Conservation (phyloP, 2,329 filamentous ascomycete species). For the Diplodia intermedia region DNA sequence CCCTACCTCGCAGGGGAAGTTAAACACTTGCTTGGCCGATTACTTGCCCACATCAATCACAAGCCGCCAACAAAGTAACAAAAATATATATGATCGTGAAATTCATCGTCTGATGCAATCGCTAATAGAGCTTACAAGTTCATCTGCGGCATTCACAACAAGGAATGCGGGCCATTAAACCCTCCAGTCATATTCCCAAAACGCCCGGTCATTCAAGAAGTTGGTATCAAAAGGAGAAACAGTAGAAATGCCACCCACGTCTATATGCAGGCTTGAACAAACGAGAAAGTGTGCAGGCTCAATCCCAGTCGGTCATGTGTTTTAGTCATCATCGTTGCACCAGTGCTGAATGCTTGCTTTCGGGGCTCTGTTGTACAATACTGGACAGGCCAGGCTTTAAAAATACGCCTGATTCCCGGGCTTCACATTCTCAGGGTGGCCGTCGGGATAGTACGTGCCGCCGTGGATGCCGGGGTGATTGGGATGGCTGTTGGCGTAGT, state of each 20-base stretch:
- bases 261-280: background rate
- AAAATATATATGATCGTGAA: background rate
- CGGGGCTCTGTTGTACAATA: background rate
- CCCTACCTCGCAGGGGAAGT: no score
- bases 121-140: background rate
- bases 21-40: background rate
- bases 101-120: background rate
- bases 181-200: background rate
- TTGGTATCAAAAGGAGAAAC: slow-evolving; percentile 18
- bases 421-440: slow-evolving; percentile 20
- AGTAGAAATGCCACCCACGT: background rate
- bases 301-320: background rate
- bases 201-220: slow-evolving; percentile 7
- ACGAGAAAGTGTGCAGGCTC: background rate
- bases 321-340: background rate
- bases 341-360: background rate
- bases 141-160: background rate
- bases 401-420: slow-evolving; percentile 11
- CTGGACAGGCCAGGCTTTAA: background rate
- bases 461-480: slow-evolving; percentile 24
- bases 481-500: slow-evolving; percentile 6
- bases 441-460: slow-evolving; percentile 32
- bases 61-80: background rate
- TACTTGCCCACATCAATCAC: background rate
- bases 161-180: background rate